Evolutionary conservation across 371 early-diverging fungal species (phyloP).

Genomic region (Mortierella sp.): DNA sequence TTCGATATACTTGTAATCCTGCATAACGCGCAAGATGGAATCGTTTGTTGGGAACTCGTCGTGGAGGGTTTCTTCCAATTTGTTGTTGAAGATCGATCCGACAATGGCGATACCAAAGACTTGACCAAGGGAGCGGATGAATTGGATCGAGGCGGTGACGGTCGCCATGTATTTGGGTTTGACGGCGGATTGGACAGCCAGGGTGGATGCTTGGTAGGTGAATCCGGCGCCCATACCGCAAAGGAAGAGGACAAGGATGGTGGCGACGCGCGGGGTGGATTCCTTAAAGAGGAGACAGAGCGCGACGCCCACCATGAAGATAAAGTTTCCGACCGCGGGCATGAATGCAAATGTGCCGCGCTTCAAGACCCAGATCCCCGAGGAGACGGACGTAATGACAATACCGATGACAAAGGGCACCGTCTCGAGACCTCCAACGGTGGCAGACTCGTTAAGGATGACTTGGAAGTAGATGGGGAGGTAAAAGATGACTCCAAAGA

Average conservation of each 20-base stretch:
- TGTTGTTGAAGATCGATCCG: slow-evolving; percentile 68
- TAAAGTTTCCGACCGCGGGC: slow-evolving; percentile 60
- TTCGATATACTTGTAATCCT: slow-evolving; percentile 20
- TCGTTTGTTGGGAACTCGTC: slow-evolving; percentile 18
- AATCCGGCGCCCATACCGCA: slow-evolving; percentile 67
- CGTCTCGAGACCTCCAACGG: slow-evolving; percentile 74
- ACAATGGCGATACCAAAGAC: slow-evolving; percentile 68
- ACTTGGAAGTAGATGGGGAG: slow-evolving; percentile 74
- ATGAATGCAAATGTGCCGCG: slow-evolving; percentile 55
- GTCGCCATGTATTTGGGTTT: slow-evolving; percentile 61
- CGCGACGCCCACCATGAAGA: slow-evolving; percentile 63
- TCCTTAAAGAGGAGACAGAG: slow-evolving; percentile 45
- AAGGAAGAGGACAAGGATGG: slow-evolving; percentile 60
- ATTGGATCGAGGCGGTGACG: slow-evolving; percentile 64
- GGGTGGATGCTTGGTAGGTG: slow-evolving; percentile 58
- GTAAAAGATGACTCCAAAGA: slow-evolving; percentile 81
- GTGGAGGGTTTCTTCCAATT: slow-evolving; percentile 23
- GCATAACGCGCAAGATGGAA: neutral
- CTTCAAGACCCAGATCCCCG: slow-evolving; percentile 62
- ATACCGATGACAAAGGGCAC: slow-evolving; percentile 72
- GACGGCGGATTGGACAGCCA: slow-evolving; percentile 68
- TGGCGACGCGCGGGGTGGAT: slow-evolving; percentile 29
- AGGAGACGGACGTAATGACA: slow-evolving; percentile 46
- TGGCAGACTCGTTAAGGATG: slow-evolving; percentile 63
- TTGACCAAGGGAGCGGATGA: slow-evolving; percentile 66